These are phyloP conservation scores for Botrytis byssoidea DNA, from an alignment of 2,329 filamentous ascomycete genomes.

Conservation along the genomic window DNA sequence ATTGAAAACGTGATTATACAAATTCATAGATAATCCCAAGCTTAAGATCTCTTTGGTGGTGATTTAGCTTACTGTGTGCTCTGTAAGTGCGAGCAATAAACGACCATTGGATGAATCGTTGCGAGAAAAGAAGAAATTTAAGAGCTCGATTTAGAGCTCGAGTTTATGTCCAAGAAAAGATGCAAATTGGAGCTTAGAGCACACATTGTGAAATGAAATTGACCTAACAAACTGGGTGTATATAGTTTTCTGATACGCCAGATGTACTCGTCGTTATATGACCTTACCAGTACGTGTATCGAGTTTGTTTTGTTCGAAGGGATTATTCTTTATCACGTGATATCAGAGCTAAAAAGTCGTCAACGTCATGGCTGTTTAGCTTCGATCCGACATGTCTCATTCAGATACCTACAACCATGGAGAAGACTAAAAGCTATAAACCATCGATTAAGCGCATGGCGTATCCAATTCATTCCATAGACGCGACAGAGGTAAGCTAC, in stretches of 20 bases:
- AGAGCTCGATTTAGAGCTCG: neutral
- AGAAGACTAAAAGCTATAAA: neutral
- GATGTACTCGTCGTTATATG: neutral
- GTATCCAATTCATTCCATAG: neutral
- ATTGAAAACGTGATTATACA: neutral
- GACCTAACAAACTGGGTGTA: neutral
- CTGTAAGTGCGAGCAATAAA: neutral
- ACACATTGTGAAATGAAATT: too few species aligned
- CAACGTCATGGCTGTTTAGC: constrained; percentile 15
- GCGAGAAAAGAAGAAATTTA: neutral
- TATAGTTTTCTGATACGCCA: neutral
- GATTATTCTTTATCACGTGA: neutral
- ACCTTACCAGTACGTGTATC: too few species aligned
- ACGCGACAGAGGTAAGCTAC: constrained; percentile 1
- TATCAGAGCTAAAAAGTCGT: neutral
- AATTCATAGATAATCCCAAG: neutral
- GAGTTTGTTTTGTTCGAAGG: neutral
- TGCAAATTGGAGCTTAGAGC: neutral
- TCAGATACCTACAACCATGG: neutral
- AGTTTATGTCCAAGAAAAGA: neutral
- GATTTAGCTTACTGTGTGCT: neutral
- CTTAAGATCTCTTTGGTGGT: neutral
- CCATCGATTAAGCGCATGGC: constrained; percentile 10
- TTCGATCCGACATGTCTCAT: neutral
- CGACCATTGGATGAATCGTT: neutral